Percentiles rank a stretch among this genome's conserved stretches.
Conservation (phyloP, 2,329 filamentous ascomycete genomes). For the Fusarium sp. region DNA sequence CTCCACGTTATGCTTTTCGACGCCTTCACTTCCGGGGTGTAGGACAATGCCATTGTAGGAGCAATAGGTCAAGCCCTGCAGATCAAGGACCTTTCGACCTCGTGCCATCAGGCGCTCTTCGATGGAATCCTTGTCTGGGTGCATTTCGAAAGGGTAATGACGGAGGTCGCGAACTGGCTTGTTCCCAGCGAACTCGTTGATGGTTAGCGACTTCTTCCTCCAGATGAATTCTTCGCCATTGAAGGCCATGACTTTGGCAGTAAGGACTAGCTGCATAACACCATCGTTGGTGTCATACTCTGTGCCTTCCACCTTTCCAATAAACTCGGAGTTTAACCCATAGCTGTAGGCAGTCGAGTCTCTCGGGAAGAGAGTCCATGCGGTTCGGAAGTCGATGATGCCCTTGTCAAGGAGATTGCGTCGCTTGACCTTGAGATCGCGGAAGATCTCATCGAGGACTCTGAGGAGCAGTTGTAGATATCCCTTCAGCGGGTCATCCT, state of each 20-base stretch:
- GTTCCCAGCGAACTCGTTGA: slow-evolving; percentile 53
- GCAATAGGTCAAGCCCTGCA: slow-evolving; percentile 55
- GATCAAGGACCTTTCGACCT: slow-evolving; percentile 54
- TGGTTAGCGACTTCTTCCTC: slow-evolving; percentile 48
- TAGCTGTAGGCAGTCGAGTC: slow-evolving; percentile 53
- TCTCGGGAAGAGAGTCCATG: slow-evolving; percentile 59
- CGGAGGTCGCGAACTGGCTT: slow-evolving; percentile 53
- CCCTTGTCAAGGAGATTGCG: slow-evolving; percentile 50
- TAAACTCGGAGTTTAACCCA: slow-evolving; percentile 54
- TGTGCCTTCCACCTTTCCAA: slow-evolving; percentile 53
- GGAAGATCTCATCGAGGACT: slow-evolving; percentile 57
- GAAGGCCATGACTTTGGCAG: slow-evolving; percentile 51
- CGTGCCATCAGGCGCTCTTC: slow-evolving; percentile 47
- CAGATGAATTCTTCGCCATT: slow-evolving; percentile 56
- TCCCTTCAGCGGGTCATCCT: slow-evolving; percentile 46
- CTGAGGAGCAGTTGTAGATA: slow-evolving; percentile 55
- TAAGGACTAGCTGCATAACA: slow-evolving; percentile 41
- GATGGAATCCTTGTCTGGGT: slow-evolving; percentile 46
- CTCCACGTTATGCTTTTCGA: slow-evolving; percentile 53
- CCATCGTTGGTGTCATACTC: slow-evolving; percentile 39
- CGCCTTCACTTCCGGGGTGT: slow-evolving; percentile 16
- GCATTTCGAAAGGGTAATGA: slow-evolving; percentile 52
- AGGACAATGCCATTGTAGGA: slow-evolving; percentile 56
- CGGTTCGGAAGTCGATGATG: slow-evolving; percentile 55
- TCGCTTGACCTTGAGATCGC: slow-evolving; percentile 51